Percentiles rank a stretch among this genome's conserved stretches.
These are phyloP conservation scores for Curvularia verruculosa DNA, from an alignment of 2,329 filamentous ascomycete genomes.

Conservation along the genomic window DNA sequence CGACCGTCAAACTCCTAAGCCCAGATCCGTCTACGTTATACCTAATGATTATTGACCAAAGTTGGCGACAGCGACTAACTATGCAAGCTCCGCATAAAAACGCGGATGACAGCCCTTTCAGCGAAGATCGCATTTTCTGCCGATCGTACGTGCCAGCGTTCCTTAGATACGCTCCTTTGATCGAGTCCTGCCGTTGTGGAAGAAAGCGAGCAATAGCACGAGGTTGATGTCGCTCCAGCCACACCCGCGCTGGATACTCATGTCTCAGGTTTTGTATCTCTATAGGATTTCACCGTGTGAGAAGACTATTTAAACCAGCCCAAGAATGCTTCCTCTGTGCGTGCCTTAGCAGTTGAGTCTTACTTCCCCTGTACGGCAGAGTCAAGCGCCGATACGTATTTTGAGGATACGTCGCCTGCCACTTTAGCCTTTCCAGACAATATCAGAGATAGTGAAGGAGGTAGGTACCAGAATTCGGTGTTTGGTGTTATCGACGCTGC, in stretches of 20 bases:
- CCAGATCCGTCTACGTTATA: too few relatives aligned
- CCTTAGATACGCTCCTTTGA: not conserved
- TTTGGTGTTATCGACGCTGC: not conserved
- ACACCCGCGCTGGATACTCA: not conserved
- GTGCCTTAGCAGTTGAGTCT: not conserved
- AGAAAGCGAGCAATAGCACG: not conserved
- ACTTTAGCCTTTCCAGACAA: not conserved
- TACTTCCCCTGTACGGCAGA: not conserved
- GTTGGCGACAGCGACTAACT: too few relatives aligned
- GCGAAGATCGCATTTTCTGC: not conserved
- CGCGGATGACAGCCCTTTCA: not conserved
- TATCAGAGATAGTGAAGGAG: not conserved
- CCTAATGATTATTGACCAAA: too few relatives aligned
- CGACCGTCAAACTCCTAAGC: too few relatives aligned
- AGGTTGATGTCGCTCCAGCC: not conserved
- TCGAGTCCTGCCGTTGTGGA: not conserved
- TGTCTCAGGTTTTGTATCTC: not conserved
- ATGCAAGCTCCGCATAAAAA: too few relatives aligned
- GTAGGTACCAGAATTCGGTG: not conserved
- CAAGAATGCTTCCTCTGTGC: not conserved
- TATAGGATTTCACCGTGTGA: not conserved
- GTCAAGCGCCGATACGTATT: not conserved
- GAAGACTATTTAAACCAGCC: not conserved
- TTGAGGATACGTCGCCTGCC: not conserved
- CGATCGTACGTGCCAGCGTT: not conserved